phyloP scores from a whole-genome alignment of 306 rosid species.

The Psophocarpus tetragonolobus region DNA sequence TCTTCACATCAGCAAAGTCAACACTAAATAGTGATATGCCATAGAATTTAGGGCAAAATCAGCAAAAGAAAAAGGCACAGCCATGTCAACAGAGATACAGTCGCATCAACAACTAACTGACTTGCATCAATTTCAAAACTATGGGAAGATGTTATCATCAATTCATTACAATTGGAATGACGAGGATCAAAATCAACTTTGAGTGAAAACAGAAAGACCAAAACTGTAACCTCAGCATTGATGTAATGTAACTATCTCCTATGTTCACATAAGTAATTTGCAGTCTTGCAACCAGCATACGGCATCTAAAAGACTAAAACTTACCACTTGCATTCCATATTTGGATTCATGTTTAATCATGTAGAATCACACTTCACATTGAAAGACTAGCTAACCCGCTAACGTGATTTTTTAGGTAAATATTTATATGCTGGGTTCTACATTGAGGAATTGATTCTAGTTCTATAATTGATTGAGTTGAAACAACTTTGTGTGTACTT shows the following conservation, averaged over 20 bases:
- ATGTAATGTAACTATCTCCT: neutral
- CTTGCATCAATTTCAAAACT: conserved; percentile 3
- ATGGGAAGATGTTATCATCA: neutral
- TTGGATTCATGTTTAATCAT: neutral
- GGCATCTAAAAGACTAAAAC: neutral
- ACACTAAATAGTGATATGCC: neutral
- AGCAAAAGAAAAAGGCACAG: neutral
- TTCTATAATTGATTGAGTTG: neutral
- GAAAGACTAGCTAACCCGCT: neutral
- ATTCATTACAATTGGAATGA: neutral
- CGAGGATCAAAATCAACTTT: neutral
- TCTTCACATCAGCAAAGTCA: neutral
- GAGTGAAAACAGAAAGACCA: neutral
- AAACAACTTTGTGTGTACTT: too few species aligned
- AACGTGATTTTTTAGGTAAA: neutral
- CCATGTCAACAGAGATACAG: neutral
- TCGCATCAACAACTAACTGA: neutral
- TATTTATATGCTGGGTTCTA: neutral
- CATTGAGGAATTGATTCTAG: neutral
- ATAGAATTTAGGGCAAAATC: neutral
- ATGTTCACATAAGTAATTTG: neutral
- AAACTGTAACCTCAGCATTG: neutral
- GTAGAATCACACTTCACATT: neutral
- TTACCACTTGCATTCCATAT: neutral
- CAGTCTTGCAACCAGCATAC: neutral